Percentiles rank a stretch among this genome's conserved stretches.
These are phyloP conservation scores for Geotrichum citri-aurantii DNA, from an alignment of 1,139 yeast species.

Conservation along the genomic window DNA sequence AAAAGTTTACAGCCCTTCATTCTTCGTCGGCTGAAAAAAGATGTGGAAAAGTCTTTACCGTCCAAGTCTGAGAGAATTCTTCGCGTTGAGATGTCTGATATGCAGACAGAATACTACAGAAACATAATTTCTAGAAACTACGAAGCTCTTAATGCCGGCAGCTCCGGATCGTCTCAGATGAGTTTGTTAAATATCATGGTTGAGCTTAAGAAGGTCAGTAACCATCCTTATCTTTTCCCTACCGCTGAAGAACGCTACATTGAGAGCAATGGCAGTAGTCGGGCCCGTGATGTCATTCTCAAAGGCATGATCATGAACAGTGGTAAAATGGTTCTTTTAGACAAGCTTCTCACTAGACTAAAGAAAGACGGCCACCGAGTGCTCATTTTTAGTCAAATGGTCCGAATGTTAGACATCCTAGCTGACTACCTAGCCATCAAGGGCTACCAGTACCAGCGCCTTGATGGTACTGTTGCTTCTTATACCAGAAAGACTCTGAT, in stretches of 20 bases:
- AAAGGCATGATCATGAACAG: conserved; percentile 95
- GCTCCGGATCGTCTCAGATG: conserved; percentile 67
- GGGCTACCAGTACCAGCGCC: conserved; percentile 85
- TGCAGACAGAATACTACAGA: conserved; percentile 91
- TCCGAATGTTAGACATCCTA: conserved; percentile 85
- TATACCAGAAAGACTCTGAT: conserved; percentile 89
- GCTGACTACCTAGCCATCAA: conserved; percentile 89
- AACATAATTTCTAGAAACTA: conserved; percentile 90
- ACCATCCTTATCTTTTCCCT: conserved; percentile 93
- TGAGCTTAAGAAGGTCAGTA: conserved; percentile 92
- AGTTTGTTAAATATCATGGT: conserved; percentile 88
- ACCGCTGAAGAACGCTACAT: conserved; percentile 85
- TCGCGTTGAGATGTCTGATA: conserved; percentile 89
- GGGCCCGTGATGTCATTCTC: conserved; percentile 69
- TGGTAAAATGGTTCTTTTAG: conserved; percentile 95
- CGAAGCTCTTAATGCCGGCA: conserved; percentile 82
- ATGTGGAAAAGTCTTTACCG: conserved; percentile 93
- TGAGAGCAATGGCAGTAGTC: conserved; percentile 47
- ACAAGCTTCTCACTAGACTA: conserved; percentile 76
- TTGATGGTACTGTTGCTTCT: conserved; percentile 96
- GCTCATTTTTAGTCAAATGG: conserved; percentile 94
- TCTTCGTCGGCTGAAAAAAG: conserved; percentile 87
- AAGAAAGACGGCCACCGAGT: conserved; percentile 95
- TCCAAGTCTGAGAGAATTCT: conserved; percentile 91
- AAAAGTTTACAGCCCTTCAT: conserved; percentile 83